These are phyloP conservation scores for Chenopodium quinoa DNA, from an alignment of 148 eudicot species.

Conservation along the genomic window DNA sequence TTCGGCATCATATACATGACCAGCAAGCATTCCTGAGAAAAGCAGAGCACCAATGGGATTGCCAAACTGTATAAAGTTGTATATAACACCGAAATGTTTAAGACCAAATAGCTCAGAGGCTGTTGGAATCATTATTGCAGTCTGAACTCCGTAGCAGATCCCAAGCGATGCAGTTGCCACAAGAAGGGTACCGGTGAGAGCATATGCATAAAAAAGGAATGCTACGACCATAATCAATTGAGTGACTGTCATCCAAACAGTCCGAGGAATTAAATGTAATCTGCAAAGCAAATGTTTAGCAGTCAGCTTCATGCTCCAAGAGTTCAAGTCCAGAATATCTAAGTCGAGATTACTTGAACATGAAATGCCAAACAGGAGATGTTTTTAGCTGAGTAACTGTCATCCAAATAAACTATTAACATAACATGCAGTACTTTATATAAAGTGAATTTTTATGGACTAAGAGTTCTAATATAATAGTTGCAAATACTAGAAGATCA, in stretches of 20 bases:
- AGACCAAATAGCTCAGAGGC: slow-evolving; percentile 88
- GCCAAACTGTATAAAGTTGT: slow-evolving; percentile 80
- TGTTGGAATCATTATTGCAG: slow-evolving; percentile 91
- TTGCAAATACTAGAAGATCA: too few relatives aligned
- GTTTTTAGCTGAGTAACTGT: too few relatives aligned
- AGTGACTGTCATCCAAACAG: slow-evolving; percentile 77
- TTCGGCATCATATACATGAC: slow-evolving; percentile 75
- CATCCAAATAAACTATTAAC: too few relatives aligned
- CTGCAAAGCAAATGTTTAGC: slow-evolving; percentile 36
- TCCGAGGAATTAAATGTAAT: slow-evolving; percentile 70
- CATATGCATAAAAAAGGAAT: slow-evolving; percentile 79
- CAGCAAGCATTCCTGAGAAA: slow-evolving; percentile 82
- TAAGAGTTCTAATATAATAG: too few relatives aligned
- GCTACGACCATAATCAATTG: slow-evolving; percentile 65
- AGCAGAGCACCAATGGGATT: slow-evolving; percentile 85
- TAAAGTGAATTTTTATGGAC: too few relatives aligned
- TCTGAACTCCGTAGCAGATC: slow-evolving; percentile 85
- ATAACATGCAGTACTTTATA: too few relatives aligned
- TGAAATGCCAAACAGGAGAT: neutral
- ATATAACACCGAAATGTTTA: slow-evolving; percentile 80
- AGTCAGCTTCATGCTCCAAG: slow-evolving; percentile 15
- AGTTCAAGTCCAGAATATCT: neutral
- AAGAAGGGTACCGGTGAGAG: slow-evolving; percentile 63
- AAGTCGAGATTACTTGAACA: neutral
- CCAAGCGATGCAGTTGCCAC: slow-evolving; percentile 80